These are phyloP conservation scores for Leersia perrieri DNA, from an alignment of 176 grass and related monocot species.

Conservation along the genomic window DNA sequence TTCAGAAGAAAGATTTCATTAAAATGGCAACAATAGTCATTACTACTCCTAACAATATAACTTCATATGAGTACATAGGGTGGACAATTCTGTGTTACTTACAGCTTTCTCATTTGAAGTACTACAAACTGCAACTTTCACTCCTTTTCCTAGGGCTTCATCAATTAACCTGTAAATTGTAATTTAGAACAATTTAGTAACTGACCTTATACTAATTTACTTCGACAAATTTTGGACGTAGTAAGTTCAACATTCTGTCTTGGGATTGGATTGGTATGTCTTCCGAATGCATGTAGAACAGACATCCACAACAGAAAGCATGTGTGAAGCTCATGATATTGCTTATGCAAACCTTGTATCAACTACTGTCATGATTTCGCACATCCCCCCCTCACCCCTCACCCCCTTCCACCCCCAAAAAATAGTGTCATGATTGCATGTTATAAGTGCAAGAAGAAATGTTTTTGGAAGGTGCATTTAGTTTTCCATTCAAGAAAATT, in stretches of 20 bases:
- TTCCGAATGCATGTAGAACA: not conserved
- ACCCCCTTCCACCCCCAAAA: no score
- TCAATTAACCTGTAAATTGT: conserved; percentile 74
- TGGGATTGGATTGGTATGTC: not conserved
- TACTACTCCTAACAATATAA: not conserved
- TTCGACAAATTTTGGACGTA: not conserved
- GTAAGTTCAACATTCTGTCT: not conserved
- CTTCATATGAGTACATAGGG: not conserved
- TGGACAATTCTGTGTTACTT: conserved; percentile 36
- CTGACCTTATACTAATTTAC: not conserved
- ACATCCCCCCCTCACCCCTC: no score
- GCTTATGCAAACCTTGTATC: not conserved
- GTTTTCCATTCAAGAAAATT: not conserved
- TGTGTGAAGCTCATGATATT: not conserved
- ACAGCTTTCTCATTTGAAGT: conserved; percentile 99
- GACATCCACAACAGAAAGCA: not conserved
- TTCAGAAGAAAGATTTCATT: not conserved
- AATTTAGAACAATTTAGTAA: conserved; percentile 15
- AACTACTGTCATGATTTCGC: not conserved
- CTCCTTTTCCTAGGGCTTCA: conserved; percentile 77
- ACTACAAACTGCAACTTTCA: conserved; percentile 95
- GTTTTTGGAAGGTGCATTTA: not conserved
- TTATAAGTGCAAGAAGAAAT: not conserved
- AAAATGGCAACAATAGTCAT: not conserved
- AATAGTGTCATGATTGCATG: not conserved